Evolutionary conservation across 2,329 filamentous ascomycete genomes (phyloP), one percentile per base, ranked within the genome.

Genomic region (Fusarium paranaense): DNA sequence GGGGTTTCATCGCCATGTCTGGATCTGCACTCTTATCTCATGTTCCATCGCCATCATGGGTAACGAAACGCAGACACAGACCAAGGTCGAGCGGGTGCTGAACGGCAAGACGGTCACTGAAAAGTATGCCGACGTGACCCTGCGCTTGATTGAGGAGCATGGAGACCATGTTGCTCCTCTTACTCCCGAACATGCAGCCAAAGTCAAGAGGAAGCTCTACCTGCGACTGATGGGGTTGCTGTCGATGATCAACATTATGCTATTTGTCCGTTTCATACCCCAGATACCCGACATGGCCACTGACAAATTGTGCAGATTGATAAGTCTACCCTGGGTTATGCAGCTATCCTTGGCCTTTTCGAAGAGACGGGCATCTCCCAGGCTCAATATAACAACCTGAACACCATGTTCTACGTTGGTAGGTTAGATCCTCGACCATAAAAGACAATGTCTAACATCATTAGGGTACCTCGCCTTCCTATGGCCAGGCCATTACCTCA

Each of bases 331-430:
- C 71, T 85, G 0, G 80, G 81, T 2, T 85, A 85, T 52, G 79
- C 83, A 7, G 81, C 84, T 1, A 81, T 86, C 25, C 76, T 86
- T 6, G 84, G 83, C 0, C 66, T 86, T 0, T 84, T 85, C 20
- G 81, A 85, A 38, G 83, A 85, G 57, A 85, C 82, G 0, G 80
- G 81, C 4, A 83, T 85, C 27, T 72, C 64, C 5, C 78, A 82
- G 18, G 75, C 79, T 1, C 72, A 85, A 61, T 85, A 84, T 62
- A 84, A 85, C 58, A 85, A 85, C 50, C 69, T 84, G 2, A 82
- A 81, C 67, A 84, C 83, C 3, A 79, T 85, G 33, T 85, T 85
- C 67, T 85, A 85, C 40, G 82, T 83, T 45, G 83, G 83, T 83
- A 72, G 20, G 77, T 62, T 27, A 22, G 27, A 20, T 27, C 61